Base-by-base conservation (phyloP, 192 early-diverging fungal genomes). In the Coemansia sp. region DNA sequence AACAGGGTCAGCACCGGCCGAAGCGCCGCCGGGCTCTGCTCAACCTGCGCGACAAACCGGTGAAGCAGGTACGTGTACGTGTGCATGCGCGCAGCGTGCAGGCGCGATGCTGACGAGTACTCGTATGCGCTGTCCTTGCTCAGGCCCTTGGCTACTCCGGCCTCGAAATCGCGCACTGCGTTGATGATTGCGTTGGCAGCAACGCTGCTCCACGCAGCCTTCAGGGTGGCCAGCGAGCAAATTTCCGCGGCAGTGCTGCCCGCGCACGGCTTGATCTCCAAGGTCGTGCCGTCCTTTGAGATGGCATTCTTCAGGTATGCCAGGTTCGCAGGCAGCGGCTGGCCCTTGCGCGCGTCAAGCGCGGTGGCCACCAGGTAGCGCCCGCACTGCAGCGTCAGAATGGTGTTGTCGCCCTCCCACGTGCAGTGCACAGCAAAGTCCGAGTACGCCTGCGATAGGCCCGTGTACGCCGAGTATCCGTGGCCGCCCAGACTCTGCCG, bases 351-450 rank as follows among this genome's bases (percentile, higher is more conserved):
- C 43, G 85, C 85, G 30, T 87, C 86, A 33, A 84, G 82, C 51
- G 84, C 87, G 23, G 84, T 86, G 49, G 85, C 81, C 28, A 92
- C 87, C 59, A 95, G 84, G 60, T 92, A 95, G 54, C 92, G 87
- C 38, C 92, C 92, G 29, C 87, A 87, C 76, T 95, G 93, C 52
- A 95, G 82, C 5, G 89, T 91, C 69, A 95, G 73, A 56, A 95
- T 95, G 46, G 93, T 95, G 77, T 95, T 93, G 81, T 93, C 91
- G 65, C 93, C 91, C 73, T 88, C 87, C 85, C 91, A 90, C 35
- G 91, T 94, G 73, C 89, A 92, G 60, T 92, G 90, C 28, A 94
- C 92, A 35, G 91, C 89, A 80, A 93, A 96, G 67, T 94, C 92
- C 56, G 85, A 84, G 80, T 92, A 92, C 55, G 89, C 85, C 51